A percentile compares a stretch with the other conserved stretches of the same genome.
Evolutionary conservation across 805 yeast genomes (phyloP).

Genomic region (Ogataea angusta): DNA sequence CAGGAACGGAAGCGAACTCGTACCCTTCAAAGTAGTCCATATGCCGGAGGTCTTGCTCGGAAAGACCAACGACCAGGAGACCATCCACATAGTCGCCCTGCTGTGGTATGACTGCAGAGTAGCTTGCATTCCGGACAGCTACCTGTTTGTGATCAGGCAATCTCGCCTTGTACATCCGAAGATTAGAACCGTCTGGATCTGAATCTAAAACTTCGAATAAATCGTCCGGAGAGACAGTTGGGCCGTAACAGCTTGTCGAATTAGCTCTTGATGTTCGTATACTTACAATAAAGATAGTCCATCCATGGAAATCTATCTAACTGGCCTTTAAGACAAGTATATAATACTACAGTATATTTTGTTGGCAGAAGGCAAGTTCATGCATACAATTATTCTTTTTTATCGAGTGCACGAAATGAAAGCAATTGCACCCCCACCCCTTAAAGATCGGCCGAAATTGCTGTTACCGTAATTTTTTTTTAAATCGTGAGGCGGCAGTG

Average conservation of each 20-base stretch:
- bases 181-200: slow-evolving; percentile 1
- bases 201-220: slow-evolving; percentile 15
- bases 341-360: slow-evolving; percentile 1
- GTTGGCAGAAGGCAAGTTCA: background rate
- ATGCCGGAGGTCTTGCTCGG: slow-evolving; percentile 12
- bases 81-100: slow-evolving; percentile 7
- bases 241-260: slow-evolving; percentile 18
- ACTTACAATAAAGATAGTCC: slow-evolving; percentile 13
- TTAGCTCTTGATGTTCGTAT: background rate
- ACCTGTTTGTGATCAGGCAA: slow-evolving; percentile 12
- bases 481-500: slow-evolving; percentile 5
- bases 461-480: background rate
- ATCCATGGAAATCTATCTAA: slow-evolving; percentile 1
- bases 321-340: background rate
- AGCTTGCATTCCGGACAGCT: slow-evolving; percentile 13
- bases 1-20: slow-evolving; percentile 9
- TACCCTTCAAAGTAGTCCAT: slow-evolving; percentile 23
- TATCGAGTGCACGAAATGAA: slow-evolving; percentile 1
- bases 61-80: slow-evolving; percentile 12
- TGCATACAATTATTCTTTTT: background rate
- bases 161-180: slow-evolving; percentile 12
- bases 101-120: slow-evolving; percentile 16
- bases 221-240: slow-evolving; percentile 12
- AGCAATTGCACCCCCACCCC: slow-evolving; percentile 3
- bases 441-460: background rate